Evolutionary conservation across 805 yeast genomes (phyloP).

Genomic region (Saccharomycopsis selenospora): DNA sequence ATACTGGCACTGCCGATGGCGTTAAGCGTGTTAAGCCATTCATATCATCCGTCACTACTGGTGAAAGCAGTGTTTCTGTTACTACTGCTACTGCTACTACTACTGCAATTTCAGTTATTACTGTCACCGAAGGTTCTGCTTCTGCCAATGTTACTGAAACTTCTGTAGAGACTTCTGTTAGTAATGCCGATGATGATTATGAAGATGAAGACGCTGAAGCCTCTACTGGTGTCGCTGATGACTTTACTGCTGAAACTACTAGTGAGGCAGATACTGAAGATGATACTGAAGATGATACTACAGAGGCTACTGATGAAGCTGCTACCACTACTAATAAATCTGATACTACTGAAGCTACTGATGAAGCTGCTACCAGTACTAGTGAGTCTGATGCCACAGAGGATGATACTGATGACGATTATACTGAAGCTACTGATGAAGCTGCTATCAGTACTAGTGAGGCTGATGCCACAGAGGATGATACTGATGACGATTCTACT

Average conservation of each 20-base stretch:
- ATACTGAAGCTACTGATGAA: conserved; percentile 6
- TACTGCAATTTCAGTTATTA: neutral
- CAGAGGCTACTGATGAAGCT: neutral
- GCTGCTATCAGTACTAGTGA: neutral
- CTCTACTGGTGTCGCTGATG: conserved; percentile 6
- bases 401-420: too few species aligned
- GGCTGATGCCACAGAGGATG: neutral
- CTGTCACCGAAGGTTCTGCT: neutral
- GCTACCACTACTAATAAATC: conserved; percentile 11
- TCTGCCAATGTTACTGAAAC: neutral
- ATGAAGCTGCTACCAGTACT: conserved; percentile 6
- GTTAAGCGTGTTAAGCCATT: conserved; percentile 1
- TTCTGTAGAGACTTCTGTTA: neutral
- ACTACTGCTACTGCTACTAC: too few species aligned
- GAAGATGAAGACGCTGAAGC: too few species aligned
- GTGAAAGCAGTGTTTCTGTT: conserved; percentile 1
- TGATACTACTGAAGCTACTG: conserved; percentile 12
- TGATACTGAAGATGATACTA: conserved; percentile 5
- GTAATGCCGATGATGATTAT: too few species aligned
- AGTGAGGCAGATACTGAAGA: neutral
- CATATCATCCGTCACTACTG: neutral
- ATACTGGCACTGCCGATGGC: conserved; percentile 8
- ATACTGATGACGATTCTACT: neutral
- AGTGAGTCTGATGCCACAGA: too few species aligned
- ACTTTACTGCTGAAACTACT: neutral